Conservation (phyloP, 1,139 yeast species). For the Diutina neorugosa region DNA sequence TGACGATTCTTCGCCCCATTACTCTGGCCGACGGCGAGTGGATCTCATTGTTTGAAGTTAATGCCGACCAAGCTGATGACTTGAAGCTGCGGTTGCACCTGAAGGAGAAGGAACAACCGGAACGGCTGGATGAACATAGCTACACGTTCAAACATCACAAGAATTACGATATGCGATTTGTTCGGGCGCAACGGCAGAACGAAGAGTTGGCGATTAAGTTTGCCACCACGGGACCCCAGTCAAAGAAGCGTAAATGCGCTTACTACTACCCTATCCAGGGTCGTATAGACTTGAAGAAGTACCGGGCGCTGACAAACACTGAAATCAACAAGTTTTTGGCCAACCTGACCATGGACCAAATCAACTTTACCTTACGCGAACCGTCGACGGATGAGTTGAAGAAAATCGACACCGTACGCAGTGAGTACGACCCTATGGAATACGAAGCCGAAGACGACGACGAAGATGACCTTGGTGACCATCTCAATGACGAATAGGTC, state of each 20-base stretch:
- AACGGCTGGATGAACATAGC: conserved; percentile 18
- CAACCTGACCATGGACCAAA: conserved; percentile 39
- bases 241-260: conserved; percentile 44
- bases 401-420: conserved; percentile 54
- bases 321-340: conserved; percentile 39
- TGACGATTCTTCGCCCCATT: conserved; percentile 67
- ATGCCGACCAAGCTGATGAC: conserved; percentile 14
- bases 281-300: conserved; percentile 69
- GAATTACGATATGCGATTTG: conserved; percentile 71
- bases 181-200: conserved; percentile 30
- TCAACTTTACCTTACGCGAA: conserved; percentile 56
- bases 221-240: conserved; percentile 28
- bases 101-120: conserved; percentile 36
- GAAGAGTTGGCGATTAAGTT: conserved; percentile 34
- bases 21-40: conserved; percentile 70
- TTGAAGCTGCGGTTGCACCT: conserved; percentile 38
- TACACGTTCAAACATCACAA: conserved; percentile 54
- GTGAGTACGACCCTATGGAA: conserved; percentile 68
- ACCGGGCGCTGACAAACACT: conserved; percentile 48
- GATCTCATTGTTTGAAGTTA: conserved; percentile 56
- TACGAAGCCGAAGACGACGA: conserved; percentile 42
- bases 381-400: conserved; percentile 61
- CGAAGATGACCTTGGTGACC: conserved; percentile 15
- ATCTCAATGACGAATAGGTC: not conserved
- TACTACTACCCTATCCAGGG: conserved; percentile 71